Evolutionary conservation across 2,329 filamentous ascomycete genomes (phyloP), one percentile per base, ranked within the genome.

Genomic region (Trichoderma sp.): DNA sequence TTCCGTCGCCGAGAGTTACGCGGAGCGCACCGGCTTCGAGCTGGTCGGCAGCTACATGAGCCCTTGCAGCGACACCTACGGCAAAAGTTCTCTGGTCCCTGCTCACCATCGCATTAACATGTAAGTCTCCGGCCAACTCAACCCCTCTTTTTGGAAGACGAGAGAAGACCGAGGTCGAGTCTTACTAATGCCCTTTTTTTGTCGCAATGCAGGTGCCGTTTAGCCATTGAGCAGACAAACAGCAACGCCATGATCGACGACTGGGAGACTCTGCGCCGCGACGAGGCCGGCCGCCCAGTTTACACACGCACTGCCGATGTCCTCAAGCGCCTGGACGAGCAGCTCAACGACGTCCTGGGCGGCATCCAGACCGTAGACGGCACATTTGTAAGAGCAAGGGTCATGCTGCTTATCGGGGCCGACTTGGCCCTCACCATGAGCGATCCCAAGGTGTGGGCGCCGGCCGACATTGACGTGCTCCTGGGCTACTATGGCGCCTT

Each of bases 291-390:
- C 72, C 91, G 95, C 81, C 90, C 91, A 73, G 88, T 92, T 73
- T 97, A 97, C 79, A 90, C 93, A 71, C 93, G 93, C 15, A 97
- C 94, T 1, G 94, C 93, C 34, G 88, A 92, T 76, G 94, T 97
- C 51, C 85, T 97, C 65, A 92, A 95, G 78, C 93, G 97, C 81
- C 94, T 97, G 76, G 90, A 95, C 74, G 82, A 94, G 78, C 93
- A 97, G 81, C 92, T 97, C 79, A 97, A 97, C 79, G 86, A 87
- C 26, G 87, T 92, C 24, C 91, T 92, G 51, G 93, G 93, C 6
- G 94, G 94, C 11, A 89, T 95, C 34, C 86, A 91, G 76, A 87
- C 86, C 36, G 84, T 86, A 75, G 93, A 93, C 70, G 83, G 84
- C 72, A 88, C 86, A 75, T 90, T 88, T 79, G 88, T 85, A 56